phyloP scores from a whole-genome alignment of 108 stramenopile genomes.

The Skeletonema tropicum region DNA sequence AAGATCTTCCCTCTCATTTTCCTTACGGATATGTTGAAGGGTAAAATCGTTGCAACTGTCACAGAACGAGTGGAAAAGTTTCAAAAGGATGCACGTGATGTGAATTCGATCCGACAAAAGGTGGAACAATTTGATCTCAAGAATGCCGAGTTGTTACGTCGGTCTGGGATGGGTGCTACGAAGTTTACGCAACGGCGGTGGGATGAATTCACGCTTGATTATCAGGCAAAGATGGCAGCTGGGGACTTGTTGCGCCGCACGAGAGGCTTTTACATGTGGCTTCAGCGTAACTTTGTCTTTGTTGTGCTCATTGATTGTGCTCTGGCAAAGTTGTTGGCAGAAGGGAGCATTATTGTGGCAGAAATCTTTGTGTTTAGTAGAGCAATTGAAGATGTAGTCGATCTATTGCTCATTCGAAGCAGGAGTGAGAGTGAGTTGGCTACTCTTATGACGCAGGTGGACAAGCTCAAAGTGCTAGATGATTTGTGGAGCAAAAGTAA shows the following conservation, averaged over 20 bases:
- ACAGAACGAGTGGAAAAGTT: conserved; percentile 71
- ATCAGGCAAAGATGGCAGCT: conserved; percentile 73
- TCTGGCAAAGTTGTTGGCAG: conserved; percentile 77
- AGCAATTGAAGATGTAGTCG: conserved; percentile 88
- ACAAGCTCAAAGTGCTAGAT: conserved; percentile 64
- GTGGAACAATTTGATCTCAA: conserved; percentile 90
- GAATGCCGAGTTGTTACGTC: conserved; percentile 83
- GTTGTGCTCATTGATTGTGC: conserved; percentile 86
- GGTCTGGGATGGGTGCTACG: conserved; percentile 71
- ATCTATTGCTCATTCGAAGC: conserved; percentile 81
- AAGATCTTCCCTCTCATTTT: conserved; percentile 86
- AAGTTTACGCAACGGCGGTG: conserved; percentile 74
- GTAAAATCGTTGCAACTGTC: conserved; percentile 66
- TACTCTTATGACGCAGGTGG: conserved; percentile 80
- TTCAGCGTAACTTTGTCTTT: conserved; percentile 87
- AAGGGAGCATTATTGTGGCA: conserved; percentile 69
- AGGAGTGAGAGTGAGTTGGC: conserved; percentile 85
- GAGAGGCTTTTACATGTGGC: conserved; percentile 71
- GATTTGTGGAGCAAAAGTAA: conserved; percentile 72
- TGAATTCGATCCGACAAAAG: conserved; percentile 67
- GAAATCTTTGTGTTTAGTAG: conserved; percentile 88
- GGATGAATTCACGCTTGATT: conserved; percentile 74
- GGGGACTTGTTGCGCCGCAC: conserved; percentile 63
- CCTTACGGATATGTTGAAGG: conserved; percentile 75
- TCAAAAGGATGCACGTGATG: conserved; percentile 71